Conservation (phyloP, 192 early-diverging fungal genomes). For the Rhizophagus sp. region DNA sequence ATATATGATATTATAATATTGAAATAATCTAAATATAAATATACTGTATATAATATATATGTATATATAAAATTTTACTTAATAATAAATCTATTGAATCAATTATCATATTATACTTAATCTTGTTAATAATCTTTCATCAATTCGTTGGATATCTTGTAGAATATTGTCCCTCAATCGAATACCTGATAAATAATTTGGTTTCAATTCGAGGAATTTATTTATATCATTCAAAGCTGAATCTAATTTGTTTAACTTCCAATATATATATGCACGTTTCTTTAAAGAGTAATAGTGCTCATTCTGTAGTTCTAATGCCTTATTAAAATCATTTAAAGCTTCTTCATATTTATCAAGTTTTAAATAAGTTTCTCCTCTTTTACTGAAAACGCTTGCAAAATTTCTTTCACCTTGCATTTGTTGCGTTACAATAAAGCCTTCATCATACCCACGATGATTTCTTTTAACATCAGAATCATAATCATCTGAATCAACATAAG, state of each 20-base stretch:
- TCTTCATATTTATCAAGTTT: neutral
- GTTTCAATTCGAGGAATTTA: neutral
- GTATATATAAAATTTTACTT: too few species aligned
- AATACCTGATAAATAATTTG: neutral
- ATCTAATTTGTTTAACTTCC: neutral
- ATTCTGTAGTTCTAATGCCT: neutral
- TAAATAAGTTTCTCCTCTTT: neutral
- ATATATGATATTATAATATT: too few species aligned
- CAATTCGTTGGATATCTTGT: neutral
- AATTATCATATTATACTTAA: too few species aligned
- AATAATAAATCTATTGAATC: too few species aligned
- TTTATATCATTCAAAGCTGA: neutral
- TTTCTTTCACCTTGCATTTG: neutral
- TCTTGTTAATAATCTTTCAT: neutral
- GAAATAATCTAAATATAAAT: too few species aligned
- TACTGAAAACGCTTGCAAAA: neutral
- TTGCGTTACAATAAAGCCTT: neutral
- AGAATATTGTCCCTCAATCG: neutral
- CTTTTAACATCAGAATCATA: neutral
- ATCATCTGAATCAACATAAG: neutral
- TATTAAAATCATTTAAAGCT: neutral
- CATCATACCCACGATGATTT: neutral
- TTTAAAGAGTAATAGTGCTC: neutral
- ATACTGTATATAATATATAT: too few species aligned
- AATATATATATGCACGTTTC: neutral